Conservation (phyloP, 345 rosid species). For the Lagerstroemia speciosa region DNA sequence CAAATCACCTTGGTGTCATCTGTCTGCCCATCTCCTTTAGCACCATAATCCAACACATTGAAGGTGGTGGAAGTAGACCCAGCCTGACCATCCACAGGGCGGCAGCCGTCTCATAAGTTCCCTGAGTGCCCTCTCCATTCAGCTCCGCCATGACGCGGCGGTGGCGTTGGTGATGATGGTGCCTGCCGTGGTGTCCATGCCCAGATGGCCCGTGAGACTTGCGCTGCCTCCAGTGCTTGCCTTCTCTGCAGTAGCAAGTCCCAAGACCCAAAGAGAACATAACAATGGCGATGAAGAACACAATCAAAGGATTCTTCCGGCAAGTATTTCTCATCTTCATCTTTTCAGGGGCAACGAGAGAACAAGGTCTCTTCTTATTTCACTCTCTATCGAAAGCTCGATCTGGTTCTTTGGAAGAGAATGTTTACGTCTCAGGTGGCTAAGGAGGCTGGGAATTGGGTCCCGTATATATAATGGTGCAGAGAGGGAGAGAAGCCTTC, state of each 20-base stretch:
- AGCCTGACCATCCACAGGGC: slow-evolving; percentile 10
- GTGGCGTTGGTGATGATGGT: slow-evolving; percentile 11
- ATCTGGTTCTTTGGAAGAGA: neutral
- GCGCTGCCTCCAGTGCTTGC: slow-evolving; percentile 27
- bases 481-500: neutral
- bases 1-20: slow-evolving; percentile 81
- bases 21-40: slow-evolving; percentile 66
- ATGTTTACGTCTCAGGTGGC: neutral
- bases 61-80: slow-evolving; percentile 22
- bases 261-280: slow-evolving; percentile 23
- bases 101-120: slow-evolving; percentile 1
- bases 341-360: neutral
- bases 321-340: slow-evolving; percentile 26
- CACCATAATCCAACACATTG: slow-evolving; percentile 59
- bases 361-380: neutral
- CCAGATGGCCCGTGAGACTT: neutral
- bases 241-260: slow-evolving; percentile 41
- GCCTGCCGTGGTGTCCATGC: neutral
- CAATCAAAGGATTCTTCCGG: slow-evolving; percentile 16
- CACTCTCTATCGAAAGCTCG: neutral
- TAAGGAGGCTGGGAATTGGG: neutral
- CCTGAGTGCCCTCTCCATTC: slow-evolving; percentile 1
- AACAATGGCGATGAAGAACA: slow-evolving; percentile 20
- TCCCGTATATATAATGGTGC: slow-evolving; percentile 5
- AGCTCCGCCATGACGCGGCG: slow-evolving; percentile 10